A percentile compares a stretch with the other conserved stretches of the same genome.
These are phyloP conservation scores for Penicillium turbatum DNA, from an alignment of 495 filamentous ascomycete genomes.

Conservation along the genomic window DNA sequence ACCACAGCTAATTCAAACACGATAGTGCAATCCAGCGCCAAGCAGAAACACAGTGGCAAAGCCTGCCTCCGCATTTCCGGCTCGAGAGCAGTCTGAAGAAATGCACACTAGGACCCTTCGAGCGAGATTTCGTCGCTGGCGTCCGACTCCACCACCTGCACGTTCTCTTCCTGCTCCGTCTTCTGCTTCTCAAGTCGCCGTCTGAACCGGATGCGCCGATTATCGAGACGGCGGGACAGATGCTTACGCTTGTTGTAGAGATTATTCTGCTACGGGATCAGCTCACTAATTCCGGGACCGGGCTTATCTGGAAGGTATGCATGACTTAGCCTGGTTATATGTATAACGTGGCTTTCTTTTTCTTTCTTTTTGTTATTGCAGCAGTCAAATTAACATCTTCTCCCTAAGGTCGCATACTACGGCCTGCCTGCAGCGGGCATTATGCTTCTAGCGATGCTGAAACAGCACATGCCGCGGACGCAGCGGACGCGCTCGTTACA, in stretches of 20 bases:
- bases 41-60: conserved; percentile 26
- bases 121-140: conserved; percentile 33
- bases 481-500: conserved; percentile 28
- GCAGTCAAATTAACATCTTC: not conserved
- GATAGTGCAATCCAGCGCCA: conserved; percentile 22
- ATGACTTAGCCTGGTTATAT: too few species aligned
- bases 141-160: conserved; percentile 41
- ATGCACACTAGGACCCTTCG: conserved; percentile 23
- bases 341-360: too few species aligned
- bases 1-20: not conserved
- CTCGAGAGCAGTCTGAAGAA: conserved; percentile 28
- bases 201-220: conserved; percentile 32
- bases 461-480: conserved; percentile 17
- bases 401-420: conserved; percentile 34
- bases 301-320: conserved; percentile 41
- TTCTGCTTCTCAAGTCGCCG: conserved; percentile 27
- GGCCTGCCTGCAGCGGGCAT: conserved; percentile 42
- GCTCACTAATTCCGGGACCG: conserved; percentile 37
- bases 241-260: conserved; percentile 37
- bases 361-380: too few species aligned
- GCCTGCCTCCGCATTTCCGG: conserved; percentile 26
- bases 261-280: conserved; percentile 36
- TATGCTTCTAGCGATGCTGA: conserved; percentile 34
- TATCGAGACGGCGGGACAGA: conserved; percentile 30
- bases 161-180: conserved; percentile 35